Conservation (phyloP, 176 grass and related monocot species). For the Triticum timopheevii region DNA sequence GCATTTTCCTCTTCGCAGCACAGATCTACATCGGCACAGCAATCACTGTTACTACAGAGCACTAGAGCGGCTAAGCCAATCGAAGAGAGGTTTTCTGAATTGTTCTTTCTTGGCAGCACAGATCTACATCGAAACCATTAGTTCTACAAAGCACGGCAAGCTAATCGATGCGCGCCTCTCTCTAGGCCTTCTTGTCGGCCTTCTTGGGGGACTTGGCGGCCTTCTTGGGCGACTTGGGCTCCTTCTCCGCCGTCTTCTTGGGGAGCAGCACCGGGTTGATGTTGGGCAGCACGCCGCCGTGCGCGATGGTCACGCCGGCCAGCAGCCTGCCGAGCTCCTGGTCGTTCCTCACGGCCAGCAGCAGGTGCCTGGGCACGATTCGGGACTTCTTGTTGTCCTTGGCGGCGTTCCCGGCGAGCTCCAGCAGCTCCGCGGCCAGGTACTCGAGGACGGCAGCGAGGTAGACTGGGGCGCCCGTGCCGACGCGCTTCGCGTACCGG, state of each 20-base stretch:
- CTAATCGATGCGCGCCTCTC: too few relatives aligned
- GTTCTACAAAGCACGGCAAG: too few relatives aligned
- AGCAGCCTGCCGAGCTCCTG: slow-evolving; percentile 66
- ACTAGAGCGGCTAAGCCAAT: too few relatives aligned
- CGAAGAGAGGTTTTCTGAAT: too few relatives aligned
- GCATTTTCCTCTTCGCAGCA: background rate
- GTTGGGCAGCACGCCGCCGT: slow-evolving; percentile 61
- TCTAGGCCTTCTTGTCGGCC: too few relatives aligned
- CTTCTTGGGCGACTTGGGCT: too few relatives aligned
- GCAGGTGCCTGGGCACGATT: slow-evolving; percentile 58
- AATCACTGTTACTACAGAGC: background rate
- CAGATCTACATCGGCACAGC: background rate
- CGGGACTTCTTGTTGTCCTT: slow-evolving; percentile 73
- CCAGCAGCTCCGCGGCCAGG: slow-evolving; percentile 71
- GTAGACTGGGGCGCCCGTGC: slow-evolving; percentile 68
- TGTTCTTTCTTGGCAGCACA: too few relatives aligned
- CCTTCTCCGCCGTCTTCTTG: slow-evolving; percentile 47
- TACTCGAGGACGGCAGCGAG: slow-evolving; percentile 76
- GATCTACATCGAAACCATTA: too few relatives aligned
- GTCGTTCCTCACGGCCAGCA: slow-evolving; percentile 61
- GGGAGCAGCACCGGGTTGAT: slow-evolving; percentile 62
- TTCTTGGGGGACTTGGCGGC: too few relatives aligned
- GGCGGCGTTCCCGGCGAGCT: slow-evolving; percentile 62
- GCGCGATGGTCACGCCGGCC: slow-evolving; percentile 57
- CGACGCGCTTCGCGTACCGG: slow-evolving; percentile 68